Evolutionary conservation across 148 eudicot genomes (phyloP).

Genomic region (Persicaria tinctoria): DNA sequence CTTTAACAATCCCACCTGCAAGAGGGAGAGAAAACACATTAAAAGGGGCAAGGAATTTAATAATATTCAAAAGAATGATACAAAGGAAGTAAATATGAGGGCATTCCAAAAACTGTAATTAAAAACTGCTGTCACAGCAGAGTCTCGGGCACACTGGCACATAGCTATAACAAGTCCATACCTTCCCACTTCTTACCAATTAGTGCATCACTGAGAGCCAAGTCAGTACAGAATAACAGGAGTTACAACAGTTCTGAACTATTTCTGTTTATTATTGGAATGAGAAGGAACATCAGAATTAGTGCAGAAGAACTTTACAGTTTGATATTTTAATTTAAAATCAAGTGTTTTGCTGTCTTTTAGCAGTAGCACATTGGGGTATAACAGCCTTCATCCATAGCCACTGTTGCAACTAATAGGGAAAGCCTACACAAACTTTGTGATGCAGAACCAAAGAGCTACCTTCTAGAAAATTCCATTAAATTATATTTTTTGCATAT

Average conservation of each 20-base stretch:
- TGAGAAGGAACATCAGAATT: neutral
- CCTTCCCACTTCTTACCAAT: neutral
- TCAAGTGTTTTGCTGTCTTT: neutral
- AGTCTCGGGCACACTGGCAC: neutral
- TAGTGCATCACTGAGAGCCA: neutral
- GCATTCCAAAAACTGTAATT: neutral
- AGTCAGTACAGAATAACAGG: neutral
- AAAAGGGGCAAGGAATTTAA: neutral
- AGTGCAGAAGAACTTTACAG: neutral
- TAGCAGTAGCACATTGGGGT: neutral
- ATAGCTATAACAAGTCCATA: neutral
- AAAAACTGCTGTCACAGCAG: neutral
- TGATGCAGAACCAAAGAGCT: no score
- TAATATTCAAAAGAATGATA: neutral
- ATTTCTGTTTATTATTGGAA: neutral
- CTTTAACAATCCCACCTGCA: slow-evolving; percentile 60
- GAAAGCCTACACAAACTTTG: neutral
- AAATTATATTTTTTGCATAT: no score
- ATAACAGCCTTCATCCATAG: neutral
- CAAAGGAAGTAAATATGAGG: neutral
- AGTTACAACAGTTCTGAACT: neutral
- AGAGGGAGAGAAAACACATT: neutral
- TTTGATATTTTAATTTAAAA: neutral
- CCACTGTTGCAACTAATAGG: neutral
- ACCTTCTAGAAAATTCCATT: no score